phyloP scores from a whole-genome alignment of 768 basidiomycete genomes.

The Strobilomyces echinocephalus region DNA sequence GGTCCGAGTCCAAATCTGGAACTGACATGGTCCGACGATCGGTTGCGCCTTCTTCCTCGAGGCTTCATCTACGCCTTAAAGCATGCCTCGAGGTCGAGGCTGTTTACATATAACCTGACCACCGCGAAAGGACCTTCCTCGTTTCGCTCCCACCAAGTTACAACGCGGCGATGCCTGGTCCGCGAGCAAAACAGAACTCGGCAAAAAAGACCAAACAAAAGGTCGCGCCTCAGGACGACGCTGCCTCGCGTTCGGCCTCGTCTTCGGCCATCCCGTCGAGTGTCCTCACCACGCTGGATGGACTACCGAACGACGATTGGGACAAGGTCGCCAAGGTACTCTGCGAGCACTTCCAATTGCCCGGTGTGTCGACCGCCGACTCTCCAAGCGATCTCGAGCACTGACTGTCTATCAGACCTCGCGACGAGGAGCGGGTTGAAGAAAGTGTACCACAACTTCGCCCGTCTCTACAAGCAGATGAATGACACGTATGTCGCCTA shows the following conservation, averaged over 20 bases:
- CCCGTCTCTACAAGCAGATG: conserved; percentile 42
- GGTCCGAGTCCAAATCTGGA: no score
- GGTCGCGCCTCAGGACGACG: background rate
- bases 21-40: no score
- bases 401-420: background rate
- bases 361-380: conserved; percentile 36
- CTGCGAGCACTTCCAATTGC: conserved; percentile 46
- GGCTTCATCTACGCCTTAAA: background rate
- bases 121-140: no score
- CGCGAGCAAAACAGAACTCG: conserved; percentile 17
- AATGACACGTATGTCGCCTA: conserved; percentile 27
- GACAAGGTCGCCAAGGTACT: conserved; percentile 39
- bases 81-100: background rate
- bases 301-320: conserved; percentile 40
- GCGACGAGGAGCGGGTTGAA: conserved; percentile 53
- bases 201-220: conserved; percentile 17
- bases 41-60: no score
- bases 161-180: conserved; percentile 19
- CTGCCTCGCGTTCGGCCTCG: background rate
- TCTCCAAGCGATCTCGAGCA: background rate
- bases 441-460: conserved; percentile 55
- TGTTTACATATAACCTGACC: background rate
- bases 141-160: background rate
- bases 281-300: conserved; percentile 2
- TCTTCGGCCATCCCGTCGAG: background rate